Conservation (phyloP, 352 stramenopile genomes). For the Detonula confervacea region DNA sequence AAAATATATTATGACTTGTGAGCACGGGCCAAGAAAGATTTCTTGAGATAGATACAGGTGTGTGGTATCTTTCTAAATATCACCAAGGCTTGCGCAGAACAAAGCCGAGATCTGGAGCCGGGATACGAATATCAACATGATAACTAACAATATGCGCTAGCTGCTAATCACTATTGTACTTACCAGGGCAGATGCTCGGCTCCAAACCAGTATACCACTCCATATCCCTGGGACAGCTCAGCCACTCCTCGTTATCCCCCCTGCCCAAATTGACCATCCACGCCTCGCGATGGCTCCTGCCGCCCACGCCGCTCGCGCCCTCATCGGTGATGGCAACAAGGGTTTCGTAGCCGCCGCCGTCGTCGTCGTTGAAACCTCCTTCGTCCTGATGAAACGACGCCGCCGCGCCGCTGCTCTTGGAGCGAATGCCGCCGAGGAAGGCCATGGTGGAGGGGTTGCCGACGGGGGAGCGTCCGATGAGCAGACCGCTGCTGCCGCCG, state of each 20-base stretch:
- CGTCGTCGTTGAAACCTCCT: too few species aligned
- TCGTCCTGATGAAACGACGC: conserved; percentile 16
- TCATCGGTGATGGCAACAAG: too few species aligned
- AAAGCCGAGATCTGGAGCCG: too few species aligned
- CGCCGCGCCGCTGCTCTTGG: conserved; percentile 34
- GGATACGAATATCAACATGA: too few species aligned
- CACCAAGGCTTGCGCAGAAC: too few species aligned
- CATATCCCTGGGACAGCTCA: conserved; percentile 56
- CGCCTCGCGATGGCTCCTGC: conserved; percentile 51
- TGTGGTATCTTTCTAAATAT: too few species aligned
- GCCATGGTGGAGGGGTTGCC: conserved; percentile 47
- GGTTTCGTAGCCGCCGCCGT: too few species aligned
- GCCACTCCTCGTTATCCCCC: conserved; percentile 58
- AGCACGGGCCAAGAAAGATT: too few species aligned
- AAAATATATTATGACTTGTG: too few species aligned
- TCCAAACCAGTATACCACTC: conserved; percentile 79
- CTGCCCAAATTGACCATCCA: conserved; percentile 81
- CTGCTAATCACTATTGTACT: too few species aligned
- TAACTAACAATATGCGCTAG: not conserved
- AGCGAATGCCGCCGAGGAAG: conserved; percentile 20
- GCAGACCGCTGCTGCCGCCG: not conserved
- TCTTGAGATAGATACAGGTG: too few species aligned
- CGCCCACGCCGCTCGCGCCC: not conserved
- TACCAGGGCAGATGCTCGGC: conserved; percentile 66
- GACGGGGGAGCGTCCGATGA: not conserved